These are phyloP conservation scores for Trichoderma oligosporum DNA, from an alignment of 2,329 filamentous ascomycete species.

Conservation along the genomic window DNA sequence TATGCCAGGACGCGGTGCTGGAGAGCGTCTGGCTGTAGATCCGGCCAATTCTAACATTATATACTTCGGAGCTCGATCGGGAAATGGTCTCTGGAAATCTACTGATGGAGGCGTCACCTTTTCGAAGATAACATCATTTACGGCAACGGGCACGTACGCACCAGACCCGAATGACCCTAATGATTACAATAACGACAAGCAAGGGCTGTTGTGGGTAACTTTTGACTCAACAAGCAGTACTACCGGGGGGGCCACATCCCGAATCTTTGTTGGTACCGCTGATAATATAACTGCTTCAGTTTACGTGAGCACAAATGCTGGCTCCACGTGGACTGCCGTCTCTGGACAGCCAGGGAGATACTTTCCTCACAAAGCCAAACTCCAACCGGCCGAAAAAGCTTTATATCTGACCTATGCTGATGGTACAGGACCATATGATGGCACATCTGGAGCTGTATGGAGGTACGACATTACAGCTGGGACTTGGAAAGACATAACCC, in stretches of 20 bases:
- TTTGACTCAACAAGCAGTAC: conserved; percentile 10
- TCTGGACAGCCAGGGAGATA: conserved; percentile 8
- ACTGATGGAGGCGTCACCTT: conserved; percentile 11
- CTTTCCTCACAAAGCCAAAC: conserved; percentile 13
- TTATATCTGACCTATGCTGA: conserved; percentile 8
- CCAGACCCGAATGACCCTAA: conserved; percentile 5
- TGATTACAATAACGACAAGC: conserved; percentile 9
- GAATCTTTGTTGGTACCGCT: conserved; percentile 11
- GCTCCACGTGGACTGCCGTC: conserved; percentile 9
- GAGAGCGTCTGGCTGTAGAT: conserved; percentile 5
- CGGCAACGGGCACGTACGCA: neutral
- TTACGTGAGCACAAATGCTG: conserved; percentile 12
- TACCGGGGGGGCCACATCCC: neutral
- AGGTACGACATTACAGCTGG: conserved; percentile 3
- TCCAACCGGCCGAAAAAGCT: conserved; percentile 4
- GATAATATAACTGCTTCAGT: conserved; percentile 14
- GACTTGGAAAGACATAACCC: conserved; percentile 12
- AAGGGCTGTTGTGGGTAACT: conserved; percentile 7
- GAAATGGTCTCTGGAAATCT: conserved; percentile 13
- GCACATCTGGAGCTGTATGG: conserved; percentile 1
- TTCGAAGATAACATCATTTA: conserved; percentile 10
- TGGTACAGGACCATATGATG: conserved; percentile 11
- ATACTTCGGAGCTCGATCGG: conserved; percentile 10
- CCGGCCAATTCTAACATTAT: conserved; percentile 11
- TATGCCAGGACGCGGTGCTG: conserved; percentile 5